Conservation (phyloP, 208 protist species). For the Trypanosoma vivax region DNA sequence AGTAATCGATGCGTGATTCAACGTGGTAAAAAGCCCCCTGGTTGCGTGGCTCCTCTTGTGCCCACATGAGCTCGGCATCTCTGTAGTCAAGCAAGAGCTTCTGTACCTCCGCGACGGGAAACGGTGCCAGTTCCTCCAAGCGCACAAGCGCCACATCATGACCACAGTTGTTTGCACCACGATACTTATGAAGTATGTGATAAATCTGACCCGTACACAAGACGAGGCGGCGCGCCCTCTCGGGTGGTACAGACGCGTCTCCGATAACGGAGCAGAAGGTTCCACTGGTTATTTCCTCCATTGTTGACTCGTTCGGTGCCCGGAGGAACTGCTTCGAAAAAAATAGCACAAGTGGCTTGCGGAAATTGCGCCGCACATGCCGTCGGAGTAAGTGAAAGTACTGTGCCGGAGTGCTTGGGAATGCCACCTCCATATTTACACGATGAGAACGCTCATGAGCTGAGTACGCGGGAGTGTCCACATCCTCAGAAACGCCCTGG, state of each 20-base stretch:
- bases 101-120: slow-evolving; percentile 93
- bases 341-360: slow-evolving; percentile 96
- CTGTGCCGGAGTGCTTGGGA: slow-evolving; percentile 95
- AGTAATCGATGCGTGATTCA: slow-evolving; percentile 73
- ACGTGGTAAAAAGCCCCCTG: slow-evolving; percentile 92
- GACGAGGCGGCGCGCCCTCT: slow-evolving; percentile 84
- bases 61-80: slow-evolving; percentile 92
- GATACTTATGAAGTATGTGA: slow-evolving; percentile 85
- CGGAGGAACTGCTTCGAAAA: slow-evolving; percentile 90
- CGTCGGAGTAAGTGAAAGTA: slow-evolving; percentile 98
- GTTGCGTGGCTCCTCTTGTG: slow-evolving; percentile 97
- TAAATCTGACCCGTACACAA: slow-evolving; percentile 97
- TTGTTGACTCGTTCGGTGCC: slow-evolving; percentile 74
- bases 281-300: slow-evolving; percentile 45
- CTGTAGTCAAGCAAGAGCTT: slow-evolving; percentile 75
- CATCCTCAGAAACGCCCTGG: slow-evolving; percentile 94
- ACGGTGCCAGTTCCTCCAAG: slow-evolving; percentile 96
- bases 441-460: slow-evolving; percentile 58
- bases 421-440: slow-evolving; percentile 89
- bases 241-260: slow-evolving; percentile 52
- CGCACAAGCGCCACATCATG: slow-evolving; percentile 88
- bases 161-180: slow-evolving; percentile 47
- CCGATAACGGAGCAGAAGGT: slow-evolving; percentile 78
- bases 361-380: slow-evolving; percentile 96
- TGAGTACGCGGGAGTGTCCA: slow-evolving; percentile 72